Conservation (phyloP, 1,284 basidiomycete species). For the Sparassis latifolia region DNA sequence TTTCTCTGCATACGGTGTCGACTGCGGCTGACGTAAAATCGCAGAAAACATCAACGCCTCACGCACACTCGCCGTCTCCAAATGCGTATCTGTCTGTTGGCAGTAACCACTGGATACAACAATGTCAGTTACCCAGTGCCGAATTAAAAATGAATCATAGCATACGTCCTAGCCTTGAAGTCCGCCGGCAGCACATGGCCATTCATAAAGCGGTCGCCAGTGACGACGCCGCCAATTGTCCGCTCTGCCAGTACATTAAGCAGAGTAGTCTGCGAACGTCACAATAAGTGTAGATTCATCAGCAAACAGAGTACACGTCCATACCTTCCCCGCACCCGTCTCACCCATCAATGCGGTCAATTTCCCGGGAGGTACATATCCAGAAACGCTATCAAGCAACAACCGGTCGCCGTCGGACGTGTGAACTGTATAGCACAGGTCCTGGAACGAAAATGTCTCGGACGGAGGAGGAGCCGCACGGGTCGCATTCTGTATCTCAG, state of each 20-base stretch:
- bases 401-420: slow-evolving; percentile 49
- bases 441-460: slow-evolving; percentile 60
- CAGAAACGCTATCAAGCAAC: slow-evolving; percentile 75
- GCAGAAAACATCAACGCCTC: slow-evolving; percentile 85
- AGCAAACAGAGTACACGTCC: slow-evolving; percentile 10
- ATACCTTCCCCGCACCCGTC: slow-evolving; percentile 71
- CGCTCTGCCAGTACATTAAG: slow-evolving; percentile 83
- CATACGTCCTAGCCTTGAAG: slow-evolving; percentile 66
- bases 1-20: slow-evolving; percentile 67
- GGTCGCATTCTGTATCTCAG: slow-evolving; percentile 8
- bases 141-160: background rate
- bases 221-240: slow-evolving; percentile 71
- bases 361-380: slow-evolving; percentile 79
- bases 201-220: slow-evolving; percentile 75
- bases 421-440: slow-evolving; percentile 56
- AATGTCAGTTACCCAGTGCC: background rate
- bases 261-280: slow-evolving; percentile 54
- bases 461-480: slow-evolving; percentile 19
- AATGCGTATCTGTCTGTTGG: slow-evolving; percentile 78
- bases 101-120: slow-evolving; percentile 51
- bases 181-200: slow-evolving; percentile 65
- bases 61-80: slow-evolving; percentile 70
- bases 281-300: too few relatives aligned
- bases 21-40: slow-evolving; percentile 68
- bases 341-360: slow-evolving; percentile 77